phyloP scores from a whole-genome alignment of 75 land plant species.

The Larix kaempferi region DNA sequence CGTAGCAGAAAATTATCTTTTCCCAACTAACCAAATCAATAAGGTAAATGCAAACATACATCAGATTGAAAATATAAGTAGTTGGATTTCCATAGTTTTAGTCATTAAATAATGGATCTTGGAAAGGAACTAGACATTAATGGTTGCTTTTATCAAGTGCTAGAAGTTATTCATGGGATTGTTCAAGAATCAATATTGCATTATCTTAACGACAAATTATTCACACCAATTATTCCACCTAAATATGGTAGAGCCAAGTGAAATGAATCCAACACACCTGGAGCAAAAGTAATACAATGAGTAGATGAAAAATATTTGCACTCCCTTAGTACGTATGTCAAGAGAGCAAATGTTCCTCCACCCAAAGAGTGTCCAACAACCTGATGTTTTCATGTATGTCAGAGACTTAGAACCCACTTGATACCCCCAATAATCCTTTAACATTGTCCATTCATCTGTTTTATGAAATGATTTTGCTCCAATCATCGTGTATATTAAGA shows the following conservation, averaged over 20 bases:
- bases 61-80: not conserved
- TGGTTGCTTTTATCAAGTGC: not conserved
- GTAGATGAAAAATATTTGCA: constrained; percentile 62
- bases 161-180: not conserved
- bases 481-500: too few species aligned
- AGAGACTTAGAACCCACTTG: not conserved
- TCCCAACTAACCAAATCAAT: too few species aligned
- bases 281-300: constrained; percentile 92
- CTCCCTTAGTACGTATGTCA: constrained; percentile 91
- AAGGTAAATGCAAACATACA: not conserved
- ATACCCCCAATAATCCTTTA: not conserved
- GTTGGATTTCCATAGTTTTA: not conserved
- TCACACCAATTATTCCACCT: too few species aligned
- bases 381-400: constrained; percentile 31
- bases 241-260: not conserved
- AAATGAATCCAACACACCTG: constrained; percentile 54
- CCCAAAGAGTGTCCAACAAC: constrained; percentile 98
- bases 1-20: too few species aligned
- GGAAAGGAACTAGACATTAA: not conserved
- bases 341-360: constrained; percentile 96
- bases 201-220: not conserved
- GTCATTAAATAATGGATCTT: too few species aligned
- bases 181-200: not conserved
- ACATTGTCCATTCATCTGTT: too few species aligned
- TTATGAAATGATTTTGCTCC: too few species aligned